phyloP scores from a whole-genome alignment of 2,329 filamentous ascomycete species.

The Akanthomyces muscarius region DNA sequence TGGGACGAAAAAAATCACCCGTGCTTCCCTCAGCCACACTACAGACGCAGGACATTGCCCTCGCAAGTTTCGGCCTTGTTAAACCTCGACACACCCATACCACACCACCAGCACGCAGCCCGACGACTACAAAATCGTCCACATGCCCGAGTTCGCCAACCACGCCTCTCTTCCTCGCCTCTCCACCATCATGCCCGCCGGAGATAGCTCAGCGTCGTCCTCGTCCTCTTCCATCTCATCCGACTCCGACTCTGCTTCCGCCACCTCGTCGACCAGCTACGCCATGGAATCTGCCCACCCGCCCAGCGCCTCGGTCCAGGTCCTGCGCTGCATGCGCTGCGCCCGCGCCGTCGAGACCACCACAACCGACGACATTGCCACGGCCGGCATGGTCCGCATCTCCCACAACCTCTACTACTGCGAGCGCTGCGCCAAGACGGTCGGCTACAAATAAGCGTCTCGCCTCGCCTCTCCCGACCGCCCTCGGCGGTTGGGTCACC shows the following conservation, averaged over 20 bases:
- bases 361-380: constrained; percentile 54
- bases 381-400: constrained; percentile 61
- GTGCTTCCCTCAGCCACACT: background rate
- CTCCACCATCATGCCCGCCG: constrained; percentile 20
- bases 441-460: constrained; percentile 54
- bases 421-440: constrained; percentile 58
- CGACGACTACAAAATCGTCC: constrained; percentile 10
- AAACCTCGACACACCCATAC: background rate
- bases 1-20: constrained; percentile 1
- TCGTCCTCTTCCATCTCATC: constrained; percentile 31
- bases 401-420: constrained; percentile 65
- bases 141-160: constrained; percentile 14
- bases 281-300: constrained; percentile 46
- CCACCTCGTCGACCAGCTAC: constrained; percentile 30
- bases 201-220: constrained; percentile 32
- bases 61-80: background rate
- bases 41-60: background rate
- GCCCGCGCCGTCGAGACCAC: constrained; percentile 57
- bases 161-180: constrained; percentile 18
- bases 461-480: background rate
- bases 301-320: constrained; percentile 52
- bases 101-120: background rate
- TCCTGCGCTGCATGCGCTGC: constrained; percentile 60
- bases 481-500: background rate
- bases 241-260: constrained; percentile 39